Evolutionary conservation across 805 yeast species (phyloP), one percentile per base, ranked within the genome.

Genomic region (Debaryomyces maramus): DNA sequence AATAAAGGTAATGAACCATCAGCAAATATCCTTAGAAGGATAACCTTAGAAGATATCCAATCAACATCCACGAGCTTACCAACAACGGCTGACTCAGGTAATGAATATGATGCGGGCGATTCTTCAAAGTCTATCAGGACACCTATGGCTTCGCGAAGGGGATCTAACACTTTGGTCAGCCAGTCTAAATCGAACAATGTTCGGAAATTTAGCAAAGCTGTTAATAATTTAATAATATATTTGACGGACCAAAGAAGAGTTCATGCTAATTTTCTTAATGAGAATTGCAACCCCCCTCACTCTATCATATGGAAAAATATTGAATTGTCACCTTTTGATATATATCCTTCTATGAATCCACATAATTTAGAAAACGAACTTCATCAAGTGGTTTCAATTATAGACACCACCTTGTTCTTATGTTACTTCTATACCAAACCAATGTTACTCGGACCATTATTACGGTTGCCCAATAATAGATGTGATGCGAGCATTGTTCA

Each of bases 401-500:
- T 93, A 2, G 99, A 91, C 54, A 85, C 96, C 0, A 73, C 88
- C 1, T 67, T 93, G 14, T 88, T 91, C 52, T 70, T 78, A 37
- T 78, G 93, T 44, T 91, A 93, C 55, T 67, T 80, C 42, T 56
- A 79, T n/a, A 77, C 78, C 21, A 78, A 79, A 39, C 85, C 87
- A 0, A 75, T 83, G 45, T 70, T 91, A 56, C 75, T 91, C 10
- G 96, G 91, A 0, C 93, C 98, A 0, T 75, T 91, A 15, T 70
- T 91, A 4, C 70, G 98, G 35, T 73, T 88, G 2, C 73, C 75
- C 0, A 76, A 78, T 19, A 93, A 90, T 58, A 68, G 72, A 48
- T 88, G 97, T 64, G 82, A 83, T 50, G 73, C 83, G 4, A 65
- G 69, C 1, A 70, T 78, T 2, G 95, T 88, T 1, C 77, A 78